Base-by-base conservation (phyloP, 2,329 filamentous ascomycete species). In the Nemania bipapillata region DNA sequence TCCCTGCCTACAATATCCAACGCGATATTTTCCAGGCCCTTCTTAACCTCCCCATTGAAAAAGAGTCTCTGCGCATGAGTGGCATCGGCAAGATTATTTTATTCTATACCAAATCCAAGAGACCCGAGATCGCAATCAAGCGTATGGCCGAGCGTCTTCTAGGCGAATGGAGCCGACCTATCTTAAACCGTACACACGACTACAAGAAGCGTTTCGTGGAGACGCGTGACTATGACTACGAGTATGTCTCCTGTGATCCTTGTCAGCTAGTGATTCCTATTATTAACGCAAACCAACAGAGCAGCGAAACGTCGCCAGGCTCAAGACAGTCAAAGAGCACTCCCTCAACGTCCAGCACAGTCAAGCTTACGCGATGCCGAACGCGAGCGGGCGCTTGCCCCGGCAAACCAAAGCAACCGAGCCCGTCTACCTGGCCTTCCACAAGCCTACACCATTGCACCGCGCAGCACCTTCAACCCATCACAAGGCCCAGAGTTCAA, bases 1-100 rank as follows among this genome's bases (percentile, higher is more conserved):
- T 99, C 57, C 96, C 96, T 0, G 95, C 96, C 32, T 99, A 97
- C 83, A 96, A 96, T 78, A 98, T 99, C 73, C 96, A 99, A 83
- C 93, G 94, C 70, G 94, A 98, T 79, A 88, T 99, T 50, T 96
- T 99, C 79, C 88, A 88, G 28, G 91, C 93, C 26, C 85, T 99
- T 42, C 87, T 87, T 20, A 90, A 89, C 75, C 86, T 98, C 4
- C 94, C 93, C 5, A 93, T 98, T 73, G 92, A 94, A 78, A 97
- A 97, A 78, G 96, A 98, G 75, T 88, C 91, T 1, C 86, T 99
- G 15, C 86, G 96, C 24, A 94, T 94, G 72, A 97, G 93, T 75
- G 94, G 95, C 22, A 96, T 99, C 72, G 96, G 96, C 77, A 97
- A 97, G 80, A 93, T 99, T 55, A 91, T 97, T 60, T 88, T 97